Base-by-base conservation (phyloP, 768 basidiomycete genomes). In the Hebeloma cylindrosporum region DNA sequence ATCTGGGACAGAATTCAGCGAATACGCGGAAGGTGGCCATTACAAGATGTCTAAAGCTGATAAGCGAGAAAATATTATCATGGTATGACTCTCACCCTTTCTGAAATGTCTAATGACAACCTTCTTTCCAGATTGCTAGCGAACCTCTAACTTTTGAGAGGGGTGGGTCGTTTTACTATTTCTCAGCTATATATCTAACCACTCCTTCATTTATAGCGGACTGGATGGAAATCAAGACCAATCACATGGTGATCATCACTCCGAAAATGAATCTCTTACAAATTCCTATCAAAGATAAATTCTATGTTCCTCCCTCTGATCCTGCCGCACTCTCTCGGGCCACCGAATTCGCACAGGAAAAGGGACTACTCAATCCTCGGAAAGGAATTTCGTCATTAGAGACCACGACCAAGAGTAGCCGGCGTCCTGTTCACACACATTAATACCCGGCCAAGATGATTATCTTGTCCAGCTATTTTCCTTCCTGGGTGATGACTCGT, bases 151-250 rank as follows among this genome's bases (percentile, higher is more conserved):
- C 96, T 0, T 99, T 98, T 57, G 95, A 99, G 69, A 78, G 93
- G 76, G 88, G 88, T 88, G 41, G 14, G 64, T n/a, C n/a, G n/a
- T n/a, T n/a, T 16, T 7, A 7, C 17, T 26, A 22, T 20, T 25
- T 27, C 7, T 34, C 13, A 2, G 26, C 28, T 35, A 18, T 9
- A 5, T 33, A 23, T 26, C 6, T 7, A 26, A 17, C 9, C 14
- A 11, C 21, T 6, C 27, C 10, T 20, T 18, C n/a, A 7, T 18
- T 14, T 16, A 1, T 52, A 83, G 91, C 92, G 39, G 96, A 99
- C 63, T 99, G 96, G 96, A 94, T 97, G 86, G 96, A 97, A 65
- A 94, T 99, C 58, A 88, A 87, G 62, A 95, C 92, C 9, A 97
- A 99, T 64, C 84, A 90, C 52, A 88, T 97, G 85, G 85, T 93